Evolutionary conservation across 2,329 filamentous ascomycete genomes (phyloP), one percentile per base, ranked within the genome.

Genomic region (Cercospora janseana): DNA sequence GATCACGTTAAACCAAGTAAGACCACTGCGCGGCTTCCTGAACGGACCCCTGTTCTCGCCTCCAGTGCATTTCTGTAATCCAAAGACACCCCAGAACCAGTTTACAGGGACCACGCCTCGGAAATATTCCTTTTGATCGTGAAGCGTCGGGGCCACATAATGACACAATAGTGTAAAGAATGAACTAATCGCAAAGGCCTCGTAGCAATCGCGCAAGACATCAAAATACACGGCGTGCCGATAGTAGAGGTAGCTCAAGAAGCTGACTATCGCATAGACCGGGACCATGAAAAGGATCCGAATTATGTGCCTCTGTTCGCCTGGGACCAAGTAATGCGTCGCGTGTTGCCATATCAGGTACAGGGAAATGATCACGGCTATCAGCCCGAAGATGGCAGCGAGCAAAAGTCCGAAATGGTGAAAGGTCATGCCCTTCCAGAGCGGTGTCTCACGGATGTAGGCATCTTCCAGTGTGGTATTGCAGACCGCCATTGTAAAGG

Each of bases 271-370:
- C 43, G 85, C 78, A 69, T 94, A 94, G 54, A 94, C 76, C 29
- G 89, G 89, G 42, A 94, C 81, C 87, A 94, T 92, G 67, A 91
- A 84, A 20, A 95, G 78, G 59, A 95, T 92, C 41, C 89, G 87
- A 61, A 94, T 91, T 63, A 93, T 90, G 76, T 83, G 78, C 61
- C 75, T 78, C 63, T 84, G 81, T 65, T 84, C 79, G 54, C 71
- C 73, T 7, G 80, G 79, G 63, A 75, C 77, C 50, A 76, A 72
- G 68, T 83, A 84, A 63, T 83, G 81, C 10, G 71, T 78, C 2
- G 79, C 78, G 70, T 83, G 81, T 54, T 72, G 70, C 58, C 77
- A 69, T 49, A 83, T 79, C 43, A 83, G 69, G 57, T 72, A 75
- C 28, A 78, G 70, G 16, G 79, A 77, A 28, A 81, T 66, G 9